Base-by-base conservation (phyloP, 768 basidiomycete genomes). In the Mycena olivaceomarginata region DNA sequence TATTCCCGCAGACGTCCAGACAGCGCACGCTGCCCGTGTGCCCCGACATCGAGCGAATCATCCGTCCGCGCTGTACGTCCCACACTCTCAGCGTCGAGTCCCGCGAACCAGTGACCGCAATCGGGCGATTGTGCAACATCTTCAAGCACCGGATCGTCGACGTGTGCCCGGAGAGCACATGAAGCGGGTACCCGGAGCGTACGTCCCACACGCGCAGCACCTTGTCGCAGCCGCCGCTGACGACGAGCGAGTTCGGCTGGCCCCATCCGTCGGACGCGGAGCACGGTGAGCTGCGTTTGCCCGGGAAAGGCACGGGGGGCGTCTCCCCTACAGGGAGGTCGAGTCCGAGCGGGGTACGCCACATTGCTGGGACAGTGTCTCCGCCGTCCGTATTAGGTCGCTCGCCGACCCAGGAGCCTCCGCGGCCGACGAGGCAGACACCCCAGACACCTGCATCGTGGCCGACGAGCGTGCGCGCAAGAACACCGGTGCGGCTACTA, bases 361-460 rank as follows among this genome's bases (percentile, higher is more conserved):
- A 86, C 7, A 85, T 82, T 0, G 84, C 81, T 1, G 88, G 85
- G 15, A 91, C 78, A 48, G 46, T 16, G 41, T 74, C 76, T 9
- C 22, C 45, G 11, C 70, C 75, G 25, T n/a, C 40, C 39, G 65
- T 70, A 31, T 53, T 31, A 15, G 45, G 68, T 13, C 57, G 73
- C 16, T 67, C 67, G 39, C 72, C 80, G 31, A 75, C 72, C 85
- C 85, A 88, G 66, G 83, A 81, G 1, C 93, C 94, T n/a, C 94
- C 93, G 56, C 91, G 89, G 37, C 91, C 91, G 65, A 98, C 92
- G 39, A 99, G 90, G 70, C 93, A 92, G 16, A 98, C 92, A 16
- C 95, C 94, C 98, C 98, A 99, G 1, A 98, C 97, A n/a, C 98
- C 98, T 25, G 90, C 86, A 18, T 94, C 93, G 84, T 98, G 98